phyloP scores from a whole-genome alignment of 768 basidiomycete genomes.

The Brasilioporus rufonigricans region DNA sequence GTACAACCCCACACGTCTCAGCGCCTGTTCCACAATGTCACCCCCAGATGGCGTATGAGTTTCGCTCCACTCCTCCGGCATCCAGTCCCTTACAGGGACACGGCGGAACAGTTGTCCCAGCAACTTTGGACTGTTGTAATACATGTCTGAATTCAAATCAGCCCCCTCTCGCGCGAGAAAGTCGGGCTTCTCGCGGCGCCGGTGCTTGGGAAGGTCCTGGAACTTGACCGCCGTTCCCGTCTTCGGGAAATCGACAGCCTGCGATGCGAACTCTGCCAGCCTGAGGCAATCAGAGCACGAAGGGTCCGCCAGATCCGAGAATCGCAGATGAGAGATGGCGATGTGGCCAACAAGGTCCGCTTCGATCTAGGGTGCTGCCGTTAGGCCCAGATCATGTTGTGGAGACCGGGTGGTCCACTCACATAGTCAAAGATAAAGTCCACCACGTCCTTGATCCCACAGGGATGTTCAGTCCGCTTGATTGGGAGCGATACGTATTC shows the following conservation, averaged over 20 bases:
- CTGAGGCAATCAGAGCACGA: slow-evolving; percentile 36
- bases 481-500: slow-evolving; percentile 37
- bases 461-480: slow-evolving; percentile 31
- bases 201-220: slow-evolving; percentile 32
- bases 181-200: slow-evolving; percentile 35
- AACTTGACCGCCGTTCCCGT: slow-evolving; percentile 42
- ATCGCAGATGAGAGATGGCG: slow-evolving; percentile 41
- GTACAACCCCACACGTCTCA: slow-evolving; percentile 26
- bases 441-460: slow-evolving; percentile 43
- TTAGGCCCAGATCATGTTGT: not conserved
- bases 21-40: slow-evolving; percentile 22
- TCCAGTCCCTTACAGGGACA: slow-evolving; percentile 37
- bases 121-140: slow-evolving; percentile 42
- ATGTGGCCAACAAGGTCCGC: slow-evolving; percentile 43
- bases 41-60: slow-evolving; percentile 27
- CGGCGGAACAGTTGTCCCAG: slow-evolving; percentile 46
- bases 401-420: slow-evolving; percentile 9
- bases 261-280: slow-evolving; percentile 44
- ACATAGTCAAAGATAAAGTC: slow-evolving; percentile 50
- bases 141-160: slow-evolving; percentile 19
- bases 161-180: slow-evolving; percentile 43
- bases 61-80: slow-evolving; percentile 23
- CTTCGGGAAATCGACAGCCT: slow-evolving; percentile 50
- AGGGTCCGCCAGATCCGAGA: slow-evolving; percentile 40
- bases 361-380: slow-evolving; percentile 25